These are phyloP conservation scores for Pestalotiopsis sp. DNA, from an alignment of 2,329 filamentous ascomycete genomes.

Conservation along the genomic window DNA sequence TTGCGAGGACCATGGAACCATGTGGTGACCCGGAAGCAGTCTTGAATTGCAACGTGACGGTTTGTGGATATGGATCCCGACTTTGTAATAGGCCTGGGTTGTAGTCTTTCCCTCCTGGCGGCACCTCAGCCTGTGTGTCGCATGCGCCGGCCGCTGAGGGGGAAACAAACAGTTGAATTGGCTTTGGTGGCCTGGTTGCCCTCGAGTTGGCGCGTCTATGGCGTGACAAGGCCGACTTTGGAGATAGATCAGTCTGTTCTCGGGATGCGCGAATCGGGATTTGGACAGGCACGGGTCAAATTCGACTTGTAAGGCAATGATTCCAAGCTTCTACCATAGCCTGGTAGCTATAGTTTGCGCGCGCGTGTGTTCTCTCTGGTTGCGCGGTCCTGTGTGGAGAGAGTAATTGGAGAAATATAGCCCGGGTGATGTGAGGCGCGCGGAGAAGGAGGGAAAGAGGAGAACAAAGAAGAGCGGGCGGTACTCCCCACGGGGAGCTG, in stretches of 20 bases:
- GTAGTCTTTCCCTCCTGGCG: conserved; percentile 17
- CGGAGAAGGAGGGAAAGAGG: background rate
- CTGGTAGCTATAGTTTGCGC: background rate
- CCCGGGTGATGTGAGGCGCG: conserved; percentile 1
- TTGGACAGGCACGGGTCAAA: background rate
- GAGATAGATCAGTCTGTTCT: background rate
- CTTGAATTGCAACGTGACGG: conserved; percentile 36
- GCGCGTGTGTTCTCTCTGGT: background rate
- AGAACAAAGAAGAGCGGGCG: background rate
- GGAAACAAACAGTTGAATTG: background rate
- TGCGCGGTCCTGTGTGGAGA: background rate
- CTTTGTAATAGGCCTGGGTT: conserved; percentile 23
- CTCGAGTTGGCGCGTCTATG: background rate
- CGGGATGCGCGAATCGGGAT: background rate
- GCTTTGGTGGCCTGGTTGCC: background rate
- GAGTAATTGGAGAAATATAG: conserved; percentile 3
- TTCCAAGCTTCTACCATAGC: conserved; percentile 2
- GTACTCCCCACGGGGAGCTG: background rate
- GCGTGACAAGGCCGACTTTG: background rate
- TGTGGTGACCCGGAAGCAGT: conserved; percentile 34
- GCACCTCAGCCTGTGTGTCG: conserved; percentile 22
- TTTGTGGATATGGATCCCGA: conserved; percentile 35
- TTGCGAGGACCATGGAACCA: conserved; percentile 26
- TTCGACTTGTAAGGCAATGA: background rate
- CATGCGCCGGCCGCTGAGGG: background rate